A percentile compares a stretch with the other conserved stretches of the same genome.
Conservation (phyloP, 2,329 filamentous ascomycete genomes). For the Didymellaceae sp. region DNA sequence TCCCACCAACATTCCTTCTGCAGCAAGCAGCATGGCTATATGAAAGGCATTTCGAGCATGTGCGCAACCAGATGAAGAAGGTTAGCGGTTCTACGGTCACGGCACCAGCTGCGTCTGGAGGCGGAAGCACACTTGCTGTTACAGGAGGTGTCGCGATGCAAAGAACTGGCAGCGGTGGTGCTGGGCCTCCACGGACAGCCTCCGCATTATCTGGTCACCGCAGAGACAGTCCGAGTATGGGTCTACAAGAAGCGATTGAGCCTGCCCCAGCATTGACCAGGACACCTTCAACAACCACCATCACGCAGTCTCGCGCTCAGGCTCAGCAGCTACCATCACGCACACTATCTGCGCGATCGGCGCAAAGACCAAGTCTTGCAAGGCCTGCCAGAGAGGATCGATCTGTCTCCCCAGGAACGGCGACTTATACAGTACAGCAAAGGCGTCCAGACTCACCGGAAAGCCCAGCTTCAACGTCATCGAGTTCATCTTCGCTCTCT, state of each 20-base stretch:
- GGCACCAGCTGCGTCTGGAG: constrained; percentile 55
- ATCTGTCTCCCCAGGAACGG: constrained; percentile 7
- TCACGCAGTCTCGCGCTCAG: constrained; percentile 50
- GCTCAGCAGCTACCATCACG: constrained; percentile 33
- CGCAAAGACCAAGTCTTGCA: constrained; percentile 28
- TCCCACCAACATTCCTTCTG: constrained; percentile 85
- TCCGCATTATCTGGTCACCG: constrained; percentile 64
- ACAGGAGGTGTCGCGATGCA: constrained; percentile 57
- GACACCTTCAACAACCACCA: constrained; percentile 57
- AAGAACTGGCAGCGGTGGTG: constrained; percentile 57
- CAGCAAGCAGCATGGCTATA: constrained; percentile 95
- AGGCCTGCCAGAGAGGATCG: constrained; percentile 28
- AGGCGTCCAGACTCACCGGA: constrained; percentile 31
- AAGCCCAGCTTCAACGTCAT: constrained; percentile 34
- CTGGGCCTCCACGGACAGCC: constrained; percentile 53
- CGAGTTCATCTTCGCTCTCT: constrained; percentile 44
- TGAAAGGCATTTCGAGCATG: constrained; percentile 86
- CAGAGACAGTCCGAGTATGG: constrained; percentile 63
- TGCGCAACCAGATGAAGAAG: constrained; percentile 87
- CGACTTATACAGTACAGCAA: constrained; percentile 10
- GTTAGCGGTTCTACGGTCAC: constrained; percentile 65
- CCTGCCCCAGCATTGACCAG: constrained; percentile 51
- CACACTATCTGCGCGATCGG: constrained; percentile 36
- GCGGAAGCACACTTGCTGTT: constrained; percentile 52
- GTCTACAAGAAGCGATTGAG: constrained; percentile 52